Evolutionary conservation across 2,329 filamentous ascomycete genomes (phyloP).

Genomic region (Colletotrichum falcatum): DNA sequence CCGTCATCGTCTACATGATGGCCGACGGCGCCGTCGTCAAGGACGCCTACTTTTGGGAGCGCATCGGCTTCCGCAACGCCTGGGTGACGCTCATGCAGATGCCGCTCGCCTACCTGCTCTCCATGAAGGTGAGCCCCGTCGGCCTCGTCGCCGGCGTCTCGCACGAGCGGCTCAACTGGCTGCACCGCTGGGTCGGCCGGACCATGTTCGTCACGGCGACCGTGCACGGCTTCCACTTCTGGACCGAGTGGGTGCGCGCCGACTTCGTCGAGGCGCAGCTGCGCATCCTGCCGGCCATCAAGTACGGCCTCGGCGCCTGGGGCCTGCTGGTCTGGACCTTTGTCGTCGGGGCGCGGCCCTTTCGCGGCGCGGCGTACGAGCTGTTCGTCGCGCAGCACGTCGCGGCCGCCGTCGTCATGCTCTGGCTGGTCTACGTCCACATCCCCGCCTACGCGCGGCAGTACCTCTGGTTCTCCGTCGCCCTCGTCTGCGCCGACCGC

Average conservation of each 20-base stretch:
- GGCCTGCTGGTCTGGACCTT: conserved; percentile 74
- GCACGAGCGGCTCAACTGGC: conserved; percentile 78
- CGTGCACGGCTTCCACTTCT: conserved; percentile 78
- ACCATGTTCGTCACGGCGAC: conserved; percentile 76
- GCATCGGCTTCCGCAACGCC: conserved; percentile 75
- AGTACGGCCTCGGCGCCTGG: conserved; percentile 77
- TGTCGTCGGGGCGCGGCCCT: conserved; percentile 70
- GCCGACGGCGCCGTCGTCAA: conserved; percentile 59
- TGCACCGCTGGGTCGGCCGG: conserved; percentile 78
- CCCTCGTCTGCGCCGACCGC: conserved; percentile 72
- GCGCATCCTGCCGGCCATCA: conserved; percentile 62
- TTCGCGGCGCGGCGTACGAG: conserved; percentile 76
- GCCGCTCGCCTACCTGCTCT: conserved; percentile 72
- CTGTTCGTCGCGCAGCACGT: conserved; percentile 78
- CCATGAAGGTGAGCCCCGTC: conserved; percentile 70
- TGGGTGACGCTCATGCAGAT: conserved; percentile 75
- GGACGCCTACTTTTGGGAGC: conserved; percentile 71
- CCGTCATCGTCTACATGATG: conserved; percentile 70
- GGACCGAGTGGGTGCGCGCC: conserved; percentile 70
- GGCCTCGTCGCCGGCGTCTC: conserved; percentile 71
- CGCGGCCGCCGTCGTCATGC: conserved; percentile 68
- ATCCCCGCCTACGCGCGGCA: conserved; percentile 69
- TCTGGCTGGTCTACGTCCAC: conserved; percentile 74
- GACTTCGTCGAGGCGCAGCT: conserved; percentile 71
- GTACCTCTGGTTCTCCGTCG: conserved; percentile 75